A percentile compares a stretch with the other conserved stretches of the same genome.
Conservation (phyloP, 345 rosid species). For the Eucalyptus curtisii region DNA sequence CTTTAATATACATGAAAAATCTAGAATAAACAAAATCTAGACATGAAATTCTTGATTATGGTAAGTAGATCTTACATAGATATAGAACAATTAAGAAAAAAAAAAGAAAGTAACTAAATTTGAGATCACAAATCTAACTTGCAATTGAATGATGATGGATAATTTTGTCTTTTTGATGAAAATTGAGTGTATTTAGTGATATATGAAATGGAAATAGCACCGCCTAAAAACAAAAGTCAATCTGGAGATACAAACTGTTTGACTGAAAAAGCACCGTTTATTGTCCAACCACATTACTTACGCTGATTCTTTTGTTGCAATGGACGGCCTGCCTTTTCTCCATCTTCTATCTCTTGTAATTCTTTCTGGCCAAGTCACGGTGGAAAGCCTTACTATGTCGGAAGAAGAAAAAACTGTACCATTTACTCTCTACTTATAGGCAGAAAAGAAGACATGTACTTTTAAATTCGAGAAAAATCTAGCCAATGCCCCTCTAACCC, state of each 20-base stretch:
- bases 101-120: too few species aligned
- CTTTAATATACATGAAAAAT: too few species aligned
- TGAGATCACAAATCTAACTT: too few species aligned
- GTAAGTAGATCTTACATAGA: too few species aligned
- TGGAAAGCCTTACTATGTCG: background rate
- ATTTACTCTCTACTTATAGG: background rate
- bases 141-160: too few species aligned
- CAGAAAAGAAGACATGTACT: background rate
- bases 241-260: background rate
- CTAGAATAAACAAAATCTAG: too few species aligned
- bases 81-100: too few species aligned
- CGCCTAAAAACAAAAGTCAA: background rate
- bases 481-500: fast-evolving
- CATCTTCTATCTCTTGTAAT: background rate
- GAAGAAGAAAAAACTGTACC: background rate
- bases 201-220: fast-evolving
- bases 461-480: background rate
- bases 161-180: too few species aligned
- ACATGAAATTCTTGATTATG: too few species aligned
- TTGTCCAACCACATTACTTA: background rate
- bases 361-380: fast-evolving
- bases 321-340: background rate
- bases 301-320: background rate
- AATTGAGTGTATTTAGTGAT: too few species aligned
- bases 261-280: background rate